Percentiles rank a stretch among this genome's conserved stretches.
These are phyloP conservation scores for Fraxinus latifolia DNA, from an alignment of 305 asterid genomes.

Conservation along the genomic window DNA sequence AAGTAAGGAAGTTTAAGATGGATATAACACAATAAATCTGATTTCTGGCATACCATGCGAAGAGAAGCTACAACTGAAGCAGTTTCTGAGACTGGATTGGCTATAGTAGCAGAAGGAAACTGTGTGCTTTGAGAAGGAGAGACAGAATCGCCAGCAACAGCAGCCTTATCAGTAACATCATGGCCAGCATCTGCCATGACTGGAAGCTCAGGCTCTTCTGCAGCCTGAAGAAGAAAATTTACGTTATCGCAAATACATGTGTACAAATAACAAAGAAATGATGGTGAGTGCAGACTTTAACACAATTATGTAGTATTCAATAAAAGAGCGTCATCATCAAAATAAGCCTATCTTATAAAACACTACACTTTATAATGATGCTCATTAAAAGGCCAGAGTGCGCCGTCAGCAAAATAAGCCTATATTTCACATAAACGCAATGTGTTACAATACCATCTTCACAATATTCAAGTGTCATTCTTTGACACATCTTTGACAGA, in stretches of 20 bases:
- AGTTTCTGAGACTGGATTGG: slow-evolving; percentile 64
- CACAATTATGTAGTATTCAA: background rate
- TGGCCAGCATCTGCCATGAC: slow-evolving; percentile 48
- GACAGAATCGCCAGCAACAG: slow-evolving; percentile 37
- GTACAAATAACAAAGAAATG: slow-evolving; percentile 2
- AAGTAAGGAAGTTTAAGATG: background rate
- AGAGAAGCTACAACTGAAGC: slow-evolving; percentile 78
- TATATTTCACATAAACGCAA: background rate
- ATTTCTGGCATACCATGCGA: slow-evolving; percentile 60
- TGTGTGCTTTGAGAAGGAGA: slow-evolving; percentile 54
- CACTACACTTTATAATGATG: background rate
- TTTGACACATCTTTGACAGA: background rate
- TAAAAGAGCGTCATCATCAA: background rate
- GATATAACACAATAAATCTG: background rate
- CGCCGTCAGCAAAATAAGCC: background rate
- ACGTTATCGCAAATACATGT: slow-evolving; percentile 9
- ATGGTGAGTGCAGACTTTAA: background rate
- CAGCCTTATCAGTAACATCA: slow-evolving; percentile 47
- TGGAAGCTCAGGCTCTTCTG: slow-evolving; percentile 42
- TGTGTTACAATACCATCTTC: background rate
- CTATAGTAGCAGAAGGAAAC: slow-evolving; percentile 40
- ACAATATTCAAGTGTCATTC: background rate
- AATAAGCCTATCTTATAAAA: background rate
- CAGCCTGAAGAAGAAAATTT: slow-evolving; percentile 45
- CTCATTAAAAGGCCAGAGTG: background rate